These are phyloP conservation scores for Penicillium crustosum DNA, from an alignment of 2,329 filamentous ascomycete species.

Conservation along the genomic window DNA sequence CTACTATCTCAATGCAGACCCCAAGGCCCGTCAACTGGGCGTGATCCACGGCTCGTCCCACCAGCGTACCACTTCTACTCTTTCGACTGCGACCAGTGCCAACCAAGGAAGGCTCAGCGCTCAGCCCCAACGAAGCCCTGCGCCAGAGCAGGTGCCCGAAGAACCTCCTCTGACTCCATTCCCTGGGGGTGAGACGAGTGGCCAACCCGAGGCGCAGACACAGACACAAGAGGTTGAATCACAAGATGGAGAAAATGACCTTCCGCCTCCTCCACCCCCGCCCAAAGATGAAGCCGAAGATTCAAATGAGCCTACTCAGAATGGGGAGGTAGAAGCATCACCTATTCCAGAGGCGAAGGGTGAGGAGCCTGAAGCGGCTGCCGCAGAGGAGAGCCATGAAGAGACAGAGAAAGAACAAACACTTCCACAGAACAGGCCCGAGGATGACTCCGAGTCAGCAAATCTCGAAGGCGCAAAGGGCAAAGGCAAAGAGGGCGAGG, in stretches of 20 bases:
- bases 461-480: constrained; percentile 22
- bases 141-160: constrained; percentile 23
- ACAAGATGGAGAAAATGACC: constrained; percentile 25
- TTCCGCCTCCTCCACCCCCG: constrained; percentile 30
- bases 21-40: constrained; percentile 56
- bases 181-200: constrained; percentile 32
- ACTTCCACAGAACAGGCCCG: constrained; percentile 24
- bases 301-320: constrained; percentile 22
- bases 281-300: constrained; percentile 29
- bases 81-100: constrained; percentile 30
- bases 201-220: constrained; percentile 29
- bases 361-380: constrained; percentile 14
- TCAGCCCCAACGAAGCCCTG: constrained; percentile 22
- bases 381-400: constrained; percentile 16
- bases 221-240: constrained; percentile 29
- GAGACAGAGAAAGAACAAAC: constrained; percentile 30
- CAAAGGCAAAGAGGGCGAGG: constrained; percentile 35
- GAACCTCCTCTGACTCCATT: constrained; percentile 38
- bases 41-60: constrained; percentile 36
- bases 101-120: constrained; percentile 27
- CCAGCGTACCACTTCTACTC: constrained; percentile 33
- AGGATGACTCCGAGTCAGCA: constrained; percentile 22
- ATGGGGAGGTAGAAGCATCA: constrained; percentile 17
- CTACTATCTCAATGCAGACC: constrained; percentile 90
- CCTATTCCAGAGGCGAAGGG: constrained; percentile 13